Evolutionary conservation across 129 eudicot species (phyloP).

Genomic region (Oenanthe sinensis): DNA sequence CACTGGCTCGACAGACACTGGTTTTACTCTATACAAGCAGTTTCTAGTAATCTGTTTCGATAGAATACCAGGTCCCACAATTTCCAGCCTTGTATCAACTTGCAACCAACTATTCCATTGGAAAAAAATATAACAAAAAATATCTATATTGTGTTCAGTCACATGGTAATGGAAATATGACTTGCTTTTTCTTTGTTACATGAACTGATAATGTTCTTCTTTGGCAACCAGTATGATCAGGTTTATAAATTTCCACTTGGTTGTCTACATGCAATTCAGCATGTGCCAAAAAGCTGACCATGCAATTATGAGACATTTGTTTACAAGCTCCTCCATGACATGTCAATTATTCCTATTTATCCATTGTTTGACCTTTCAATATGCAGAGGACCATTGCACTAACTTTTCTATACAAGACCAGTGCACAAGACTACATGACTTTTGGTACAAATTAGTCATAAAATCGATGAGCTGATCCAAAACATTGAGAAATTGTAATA

Average conservation of each 20-base stretch:
- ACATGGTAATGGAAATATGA: neutral
- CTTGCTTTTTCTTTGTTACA: no score
- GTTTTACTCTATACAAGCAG: no score
- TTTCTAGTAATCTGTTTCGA: neutral
- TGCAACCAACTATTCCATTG: neutral
- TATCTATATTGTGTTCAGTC: neutral
- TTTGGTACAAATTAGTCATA: no score
- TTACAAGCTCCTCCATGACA: neutral
- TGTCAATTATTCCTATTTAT: no score
- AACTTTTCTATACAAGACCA: neutral
- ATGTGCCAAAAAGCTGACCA: neutral
- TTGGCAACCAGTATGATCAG: neutral
- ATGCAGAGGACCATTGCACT: neutral
- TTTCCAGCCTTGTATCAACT: neutral
- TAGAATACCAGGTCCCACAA: neutral
- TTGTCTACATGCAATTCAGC: neutral
- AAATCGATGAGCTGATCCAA: no score
- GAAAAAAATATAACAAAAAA: neutral
- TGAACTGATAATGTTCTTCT: neutral
- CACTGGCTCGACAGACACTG: neutral
- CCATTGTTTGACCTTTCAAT: no score
- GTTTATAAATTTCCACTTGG: neutral
- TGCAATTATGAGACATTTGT: neutral
- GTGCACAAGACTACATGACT: neutral
- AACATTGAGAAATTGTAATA: no score